Base-by-base conservation (phyloP, 441 rosid species). In the Erysimum cheiri region DNA sequence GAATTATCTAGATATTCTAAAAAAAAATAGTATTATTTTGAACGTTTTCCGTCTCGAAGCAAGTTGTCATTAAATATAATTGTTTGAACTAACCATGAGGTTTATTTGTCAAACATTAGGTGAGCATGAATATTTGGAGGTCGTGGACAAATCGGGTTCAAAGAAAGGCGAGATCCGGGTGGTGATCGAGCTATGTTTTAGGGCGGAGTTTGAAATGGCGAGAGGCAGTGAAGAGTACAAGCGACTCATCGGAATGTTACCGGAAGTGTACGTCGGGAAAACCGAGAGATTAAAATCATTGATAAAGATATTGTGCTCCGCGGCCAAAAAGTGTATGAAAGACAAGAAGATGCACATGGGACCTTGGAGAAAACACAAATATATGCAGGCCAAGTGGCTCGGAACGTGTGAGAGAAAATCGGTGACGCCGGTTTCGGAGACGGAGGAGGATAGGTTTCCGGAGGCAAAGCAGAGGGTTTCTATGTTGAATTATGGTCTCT, bases 321-420 rank as follows among this genome's bases (percentile, higher is more conserved):
- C 97, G 0, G 92, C 82, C 0, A 91, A 94, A 36, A 83, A 67
- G 52, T 88, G 92, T 74, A 88, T 88, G 94, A 92, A 87, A 81
- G 96, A 94, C 80, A 87, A 83, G 80, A 84, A 87, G 37, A 86
- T 94, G 86, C 92, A 94, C 56, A 49, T 94, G 78, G 97, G 87
- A 17, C 99, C 97, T 2, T 92, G 97, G 97, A 87, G 98, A 70
- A 94, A 87, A 82, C 85, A 87, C 32, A 89, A 86, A 78, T 94
- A 89, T 70, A 85, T 94, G 95, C 92, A 87, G 40, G 92, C 95
- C 2, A 94, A 94, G 67, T 94, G 97, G 98, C 37, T 86, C 0
- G 91, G 97, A 2, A 74, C 79, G 0, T 76, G 80, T 31, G 85
- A 88, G 61, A 81, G 62, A 54, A 65, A 65, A 37, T 17, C 72